Conservation (phyloP, 208 protist genomes). For the Crithidia sp. region DNA sequence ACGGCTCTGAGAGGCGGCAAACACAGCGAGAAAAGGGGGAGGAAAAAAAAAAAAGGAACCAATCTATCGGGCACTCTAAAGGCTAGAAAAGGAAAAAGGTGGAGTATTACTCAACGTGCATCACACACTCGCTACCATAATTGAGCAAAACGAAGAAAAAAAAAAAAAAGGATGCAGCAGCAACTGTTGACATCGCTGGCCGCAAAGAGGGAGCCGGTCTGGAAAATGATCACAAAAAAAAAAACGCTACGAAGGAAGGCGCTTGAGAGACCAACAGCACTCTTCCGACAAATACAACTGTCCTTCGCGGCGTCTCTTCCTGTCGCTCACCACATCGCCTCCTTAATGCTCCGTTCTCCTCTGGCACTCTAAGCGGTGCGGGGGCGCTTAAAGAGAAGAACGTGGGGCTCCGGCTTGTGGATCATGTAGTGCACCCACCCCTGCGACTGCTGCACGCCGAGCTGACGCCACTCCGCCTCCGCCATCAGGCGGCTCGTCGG, state of each 20-base stretch:
- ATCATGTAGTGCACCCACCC: constrained; percentile 99
- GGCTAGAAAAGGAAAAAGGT: background rate
- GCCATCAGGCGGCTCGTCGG: constrained; percentile 93
- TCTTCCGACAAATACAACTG: no score
- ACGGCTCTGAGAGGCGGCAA: no score
- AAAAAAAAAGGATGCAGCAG: background rate
- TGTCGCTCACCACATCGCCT: no score
- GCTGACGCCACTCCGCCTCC: constrained; percentile 96
- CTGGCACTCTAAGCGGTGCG: constrained; percentile 31
- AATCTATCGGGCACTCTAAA: no score
- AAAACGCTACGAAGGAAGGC: background rate
- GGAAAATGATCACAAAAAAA: background rate
- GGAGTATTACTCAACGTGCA: background rate
- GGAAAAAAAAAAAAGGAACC: background rate
- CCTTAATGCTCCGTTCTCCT: no score
- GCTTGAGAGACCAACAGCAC: no score
- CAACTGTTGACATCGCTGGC: no score
- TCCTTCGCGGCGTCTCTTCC: no score
- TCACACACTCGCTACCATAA: no score
- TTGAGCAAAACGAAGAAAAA: background rate
- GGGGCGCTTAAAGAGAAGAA: constrained; percentile 95
- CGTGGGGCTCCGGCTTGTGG: constrained; percentile 97
- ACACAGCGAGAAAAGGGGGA: background rate
- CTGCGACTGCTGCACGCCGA: constrained; percentile 97
- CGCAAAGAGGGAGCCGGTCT: background rate